Percentiles rank a stretch among this genome's conserved stretches.
Conservation (phyloP, 345 rosid species). For the Litchi chinensis region DNA sequence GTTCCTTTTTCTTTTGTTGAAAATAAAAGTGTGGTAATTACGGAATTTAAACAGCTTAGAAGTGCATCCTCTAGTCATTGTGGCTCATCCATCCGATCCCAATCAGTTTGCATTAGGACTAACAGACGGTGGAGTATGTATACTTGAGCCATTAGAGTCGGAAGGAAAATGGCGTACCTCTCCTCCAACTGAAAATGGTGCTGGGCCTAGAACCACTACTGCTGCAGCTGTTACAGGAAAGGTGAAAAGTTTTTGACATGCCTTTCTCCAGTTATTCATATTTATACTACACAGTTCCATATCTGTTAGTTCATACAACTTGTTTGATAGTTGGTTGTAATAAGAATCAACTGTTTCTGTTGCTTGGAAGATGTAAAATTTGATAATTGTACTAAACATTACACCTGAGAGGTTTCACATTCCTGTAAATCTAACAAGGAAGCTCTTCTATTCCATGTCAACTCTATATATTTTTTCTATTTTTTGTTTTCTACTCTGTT, state of each 20-base stretch:
- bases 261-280: neutral
- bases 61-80: conserved; percentile 75
- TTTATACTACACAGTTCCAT: neutral
- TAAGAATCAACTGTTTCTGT: neutral
- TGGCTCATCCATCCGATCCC: conserved; percentile 72
- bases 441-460: neutral
- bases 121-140: conserved; percentile 64
- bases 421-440: neutral
- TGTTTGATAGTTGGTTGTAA: conserved; percentile 2
- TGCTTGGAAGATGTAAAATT: neutral
- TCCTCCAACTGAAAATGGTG: conserved; percentile 75
- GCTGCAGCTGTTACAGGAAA: conserved; percentile 40
- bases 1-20: neutral
- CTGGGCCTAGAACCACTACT: conserved; percentile 55
- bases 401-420: neutral
- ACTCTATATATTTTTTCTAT: neutral
- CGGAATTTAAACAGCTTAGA: conserved; percentile 53
- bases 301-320: neutral
- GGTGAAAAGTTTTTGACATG: conserved; percentile 41
- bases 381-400: neutral
- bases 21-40: neutral
- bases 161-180: conserved; percentile 87
- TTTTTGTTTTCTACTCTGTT: neutral
- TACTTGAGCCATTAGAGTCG: conserved; percentile 72
- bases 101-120: conserved; percentile 84